Evolutionary conservation across 768 basidiomycete genomes (phyloP), one percentile per base, ranked within the genome.

Genomic region (Mycena albidolilacea): DNA sequence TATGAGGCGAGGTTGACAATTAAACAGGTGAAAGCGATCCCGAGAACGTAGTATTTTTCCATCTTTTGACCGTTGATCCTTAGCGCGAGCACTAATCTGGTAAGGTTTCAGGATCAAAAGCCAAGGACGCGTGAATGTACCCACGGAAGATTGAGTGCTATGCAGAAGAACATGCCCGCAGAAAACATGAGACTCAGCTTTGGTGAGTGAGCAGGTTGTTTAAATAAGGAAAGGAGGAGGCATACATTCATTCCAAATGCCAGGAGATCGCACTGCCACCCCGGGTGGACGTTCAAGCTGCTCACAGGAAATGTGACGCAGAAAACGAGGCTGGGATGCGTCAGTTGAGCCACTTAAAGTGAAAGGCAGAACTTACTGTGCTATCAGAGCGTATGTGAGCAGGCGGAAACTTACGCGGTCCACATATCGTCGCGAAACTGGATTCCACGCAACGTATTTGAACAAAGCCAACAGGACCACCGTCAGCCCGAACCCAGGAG

Each of bases 361-460:
- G 39, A 17, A 41, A 37, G 41, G 19, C 11, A 57, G 35, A 48
- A 64, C 70, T 41, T 39, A 71, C 70, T 71, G 50, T 46, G 70
- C 70, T 23, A 50, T 44, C 41, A 71, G 38, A 57, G 70, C 70
- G 39, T 71, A 71, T 21, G 54, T 46, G 50, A 71, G 50, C 38
- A 71, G 46, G 39, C 70, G 50, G 44, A 71, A 64, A 59, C 70
- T 71, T 35, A 71, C 70, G n/a, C 70, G 70, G 57, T 71, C 70
- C 39, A 71, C 39, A 35, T 71, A 38, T 48, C 38, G 50, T 35
- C 57, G 15, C 9, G 70, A 71, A 37, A 58, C 62, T 21, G 70
- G 70, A 58, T 64, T 39, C 43, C 46, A 46, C 52, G 55, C 55
- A n/a, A 43, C 50, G 50, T 55, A 63, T 35, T 17, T n/a, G 57